Evolutionary conservation across 1,284 basidiomycete genomes (phyloP), one percentile per base, ranked within the genome.

Genomic region (Mycena citricolor): DNA sequence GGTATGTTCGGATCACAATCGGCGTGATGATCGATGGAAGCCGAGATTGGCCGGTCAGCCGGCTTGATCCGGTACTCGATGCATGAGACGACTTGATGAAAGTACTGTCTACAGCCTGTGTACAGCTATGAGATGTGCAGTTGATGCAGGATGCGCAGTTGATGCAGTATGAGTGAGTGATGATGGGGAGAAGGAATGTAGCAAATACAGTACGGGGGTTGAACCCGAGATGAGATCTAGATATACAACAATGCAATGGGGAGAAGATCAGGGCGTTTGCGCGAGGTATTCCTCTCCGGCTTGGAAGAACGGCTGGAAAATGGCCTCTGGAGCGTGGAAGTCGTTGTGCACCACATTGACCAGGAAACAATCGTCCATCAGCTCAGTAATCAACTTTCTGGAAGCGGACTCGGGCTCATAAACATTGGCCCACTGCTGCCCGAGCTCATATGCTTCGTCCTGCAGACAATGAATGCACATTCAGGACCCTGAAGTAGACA

Each of bases 341-440:
- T 98, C 90, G 69, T 99, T 97, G 66, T 98, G 94, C 13, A 98
- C 94, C 54, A 99, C 86, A 64, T 97, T 98, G 57, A 99, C 92
- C 55, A 99, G 85, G 74, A 86, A 90, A 45, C 78, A 86, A 2
- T 77, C 78, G 51, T 94, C 81, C 81, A 93, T 90, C 55, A 95
- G 68, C 25, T 80, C 71, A 48, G 76, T 70, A 58, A 99, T 86
- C 54, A 97, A 69, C 57, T 83, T 79, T 44, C 86, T 81, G 16
- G 90, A 83, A 2, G 80, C 73, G 1, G 90, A 90, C 22, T 76
- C 79, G 20, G 83, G 69, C 37, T 93, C 90, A 64, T 97, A 99
- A 43, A 97, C 69, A 55, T 83, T 76, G 19, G 91, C 88, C 97
- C 97, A 99, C 66, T 98, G 93, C 32, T 76, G 72, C 40, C 95